These are phyloP conservation scores for Jackrogersella multiformis DNA, from an alignment of 495 filamentous ascomycete species.

Conservation along the genomic window DNA sequence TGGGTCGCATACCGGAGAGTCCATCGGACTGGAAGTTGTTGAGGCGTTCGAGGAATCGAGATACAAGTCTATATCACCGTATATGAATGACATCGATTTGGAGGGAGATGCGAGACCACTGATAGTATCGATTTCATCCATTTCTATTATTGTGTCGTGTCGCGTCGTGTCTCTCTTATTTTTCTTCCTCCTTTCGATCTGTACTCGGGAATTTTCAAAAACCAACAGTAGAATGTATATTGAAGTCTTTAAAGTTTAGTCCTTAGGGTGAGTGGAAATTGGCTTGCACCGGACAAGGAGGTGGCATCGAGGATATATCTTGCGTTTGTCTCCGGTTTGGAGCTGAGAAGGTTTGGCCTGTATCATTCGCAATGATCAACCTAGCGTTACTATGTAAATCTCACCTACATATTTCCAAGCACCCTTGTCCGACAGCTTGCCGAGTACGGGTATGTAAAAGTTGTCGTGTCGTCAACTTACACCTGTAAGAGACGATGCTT, in stretches of 20 bases:
- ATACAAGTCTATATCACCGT: conserved; percentile 53
- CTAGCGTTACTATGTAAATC: conserved; percentile 16
- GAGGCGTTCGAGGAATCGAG: conserved; percentile 49
- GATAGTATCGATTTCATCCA: conserved; percentile 47
- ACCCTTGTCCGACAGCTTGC: conserved; percentile 31
- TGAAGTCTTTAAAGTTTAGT: background rate
- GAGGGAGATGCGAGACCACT: conserved; percentile 50
- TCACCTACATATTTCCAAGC: conserved; percentile 19
- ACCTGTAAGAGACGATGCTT: conserved; percentile 21
- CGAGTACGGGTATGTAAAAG: conserved; percentile 21
- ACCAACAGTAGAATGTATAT: background rate
- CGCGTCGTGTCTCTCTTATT: background rate
- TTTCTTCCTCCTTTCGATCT: background rate
- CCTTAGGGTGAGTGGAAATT: background rate
- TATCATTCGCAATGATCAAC: conserved; percentile 28
- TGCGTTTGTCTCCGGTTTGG: conserved; percentile 10
- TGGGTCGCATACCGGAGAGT: conserved; percentile 47
- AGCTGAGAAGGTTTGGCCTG: conserved; percentile 21
- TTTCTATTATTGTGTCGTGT: conserved; percentile 18
- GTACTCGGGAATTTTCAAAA: background rate
- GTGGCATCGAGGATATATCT: conserved; percentile 37
- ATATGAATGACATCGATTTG: conserved; percentile 48
- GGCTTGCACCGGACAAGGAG: conserved; percentile 15
- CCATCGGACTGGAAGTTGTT: conserved; percentile 53
- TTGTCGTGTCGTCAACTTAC: conserved; percentile 15